Conservation (phyloP, 2,329 filamentous ascomycete genomes). For the Fusarium citri region DNA sequence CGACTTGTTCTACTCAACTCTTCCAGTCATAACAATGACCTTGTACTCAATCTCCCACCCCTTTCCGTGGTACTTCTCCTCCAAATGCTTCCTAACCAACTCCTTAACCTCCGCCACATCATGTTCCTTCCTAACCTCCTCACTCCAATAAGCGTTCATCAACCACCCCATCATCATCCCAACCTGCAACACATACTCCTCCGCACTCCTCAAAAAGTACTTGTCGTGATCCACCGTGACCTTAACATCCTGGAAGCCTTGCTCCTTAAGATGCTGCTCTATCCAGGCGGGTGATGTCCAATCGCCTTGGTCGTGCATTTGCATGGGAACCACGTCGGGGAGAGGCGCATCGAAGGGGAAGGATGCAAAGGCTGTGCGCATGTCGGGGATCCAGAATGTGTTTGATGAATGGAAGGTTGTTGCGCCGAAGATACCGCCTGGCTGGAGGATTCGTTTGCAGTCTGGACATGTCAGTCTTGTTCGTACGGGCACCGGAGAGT, state of each 20-base stretch:
- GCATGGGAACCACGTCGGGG: slow-evolving; percentile 51
- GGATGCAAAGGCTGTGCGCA: slow-evolving; percentile 54
- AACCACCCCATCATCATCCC: slow-evolving; percentile 56
- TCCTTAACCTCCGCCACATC: slow-evolving; percentile 52
- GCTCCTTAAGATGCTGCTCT: slow-evolving; percentile 48
- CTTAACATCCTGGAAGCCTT: slow-evolving; percentile 55
- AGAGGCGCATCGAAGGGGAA: slow-evolving; percentile 56
- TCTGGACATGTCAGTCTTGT: slow-evolving; percentile 42
- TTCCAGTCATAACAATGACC: slow-evolving; percentile 44
- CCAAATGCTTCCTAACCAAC: slow-evolving; percentile 52
- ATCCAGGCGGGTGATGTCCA: slow-evolving; percentile 58
- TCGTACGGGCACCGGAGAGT: background rate
- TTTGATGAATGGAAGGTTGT: slow-evolving; percentile 53
- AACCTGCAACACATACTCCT: slow-evolving; percentile 52
- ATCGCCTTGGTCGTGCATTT: slow-evolving; percentile 53
- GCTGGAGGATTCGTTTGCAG: slow-evolving; percentile 53
- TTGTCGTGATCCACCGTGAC: slow-evolving; percentile 47
- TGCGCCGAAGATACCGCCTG: slow-evolving; percentile 54
- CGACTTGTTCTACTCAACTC: slow-evolving; percentile 11
- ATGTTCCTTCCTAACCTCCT: slow-evolving; percentile 53
- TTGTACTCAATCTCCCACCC: slow-evolving; percentile 45
- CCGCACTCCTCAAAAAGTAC: slow-evolving; percentile 49
- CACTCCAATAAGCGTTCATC: slow-evolving; percentile 54
- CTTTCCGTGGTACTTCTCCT: slow-evolving; percentile 52
- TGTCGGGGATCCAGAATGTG: slow-evolving; percentile 53